Evolutionary conservation across 495 filamentous ascomycete genomes (phyloP).

Genomic region (Penicillium crystallinum): DNA sequence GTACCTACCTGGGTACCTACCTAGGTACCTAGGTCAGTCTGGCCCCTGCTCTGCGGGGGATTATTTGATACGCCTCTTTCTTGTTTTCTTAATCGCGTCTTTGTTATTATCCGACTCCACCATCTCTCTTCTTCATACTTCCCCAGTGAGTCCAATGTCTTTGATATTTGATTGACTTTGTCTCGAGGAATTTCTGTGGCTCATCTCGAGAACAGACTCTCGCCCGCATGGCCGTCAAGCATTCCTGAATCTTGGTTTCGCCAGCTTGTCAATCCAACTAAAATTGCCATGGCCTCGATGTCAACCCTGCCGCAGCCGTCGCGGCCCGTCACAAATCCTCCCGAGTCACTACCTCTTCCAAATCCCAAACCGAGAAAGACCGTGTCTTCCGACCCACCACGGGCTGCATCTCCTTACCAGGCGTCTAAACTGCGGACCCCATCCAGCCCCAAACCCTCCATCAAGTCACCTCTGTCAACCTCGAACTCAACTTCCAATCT

Average conservation of each 20-base stretch:
- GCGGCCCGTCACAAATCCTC: constrained; percentile 57
- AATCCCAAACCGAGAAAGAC: constrained; percentile 66
- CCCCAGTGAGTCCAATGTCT: constrained; percentile 20
- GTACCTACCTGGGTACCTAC: too few relatives aligned
- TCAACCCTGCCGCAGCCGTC: constrained; percentile 57
- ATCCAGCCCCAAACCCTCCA: constrained; percentile 52
- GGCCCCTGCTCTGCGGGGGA: neutral
- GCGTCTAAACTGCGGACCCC: constrained; percentile 58
- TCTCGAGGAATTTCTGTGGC: neutral
- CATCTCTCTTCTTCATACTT: neutral
- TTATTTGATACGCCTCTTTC: neutral
- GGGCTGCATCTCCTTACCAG: constrained; percentile 36
- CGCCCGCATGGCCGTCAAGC: constrained; percentile 12
- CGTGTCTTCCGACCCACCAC: constrained; percentile 44
- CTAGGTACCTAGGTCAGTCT: neutral
- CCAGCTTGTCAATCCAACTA: too few relatives aligned
- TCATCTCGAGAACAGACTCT: neutral
- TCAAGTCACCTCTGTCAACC: constrained; percentile 45
- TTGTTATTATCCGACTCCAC: neutral
- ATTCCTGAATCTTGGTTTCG: too few relatives aligned
- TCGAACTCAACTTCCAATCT: constrained; percentile 37
- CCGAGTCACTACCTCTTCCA: constrained; percentile 63
- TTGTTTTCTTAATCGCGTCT: neutral
- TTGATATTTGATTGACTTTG: too few relatives aligned
- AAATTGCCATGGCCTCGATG: constrained; percentile 50